Base-by-base conservation (phyloP, 331 rosid genomes). In the Phaseolus coccineus region DNA sequence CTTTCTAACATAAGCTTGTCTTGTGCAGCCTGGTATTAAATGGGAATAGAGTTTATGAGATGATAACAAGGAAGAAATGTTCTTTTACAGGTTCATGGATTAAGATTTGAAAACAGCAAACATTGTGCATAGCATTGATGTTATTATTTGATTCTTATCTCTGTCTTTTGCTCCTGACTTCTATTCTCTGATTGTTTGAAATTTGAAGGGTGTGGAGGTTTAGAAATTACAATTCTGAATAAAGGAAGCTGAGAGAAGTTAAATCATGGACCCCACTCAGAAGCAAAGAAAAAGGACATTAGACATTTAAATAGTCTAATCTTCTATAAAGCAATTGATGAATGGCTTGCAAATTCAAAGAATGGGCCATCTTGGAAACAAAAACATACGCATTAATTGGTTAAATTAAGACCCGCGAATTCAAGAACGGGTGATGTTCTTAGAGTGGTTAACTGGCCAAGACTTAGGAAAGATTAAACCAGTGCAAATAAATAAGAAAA, bases 291-390 rank as follows among this genome's bases (percentile, higher is more conserved):
- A 62, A 56, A 14, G 56, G 33, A 81, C 71, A 81, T 11, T 57
- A 46, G 48, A 11, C 75, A 42, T 64, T 40, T 28, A 53, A 63
- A 64, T 73, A 31, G 55, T 64, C 10, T 55, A 66, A 37, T 67
- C 46, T 42, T 81, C 51, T 11, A 47, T 24, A 24, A 81, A 67
- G 84, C 67, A 56, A 57, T 58, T 24, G 58, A 69, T 46, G 22
- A 59, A 76, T 59, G 67, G 71, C 71, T 81, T 69, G 59, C 46
- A 65, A 37, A 59, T 69, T 82, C 85, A 82, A 69, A 51, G 68
- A 69, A 82, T 82, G 77, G 73, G 66, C 81, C 81, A 69, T 28
- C 61, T 59, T 51, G 75, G 52, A 68, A 74, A 61, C 71, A 66
- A 58, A 25, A 67, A 39, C 72, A 57, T 28, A 25, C 76, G 40